Conservation (phyloP, 225 moss, liverwort and hornwort genomes). For the Pseudoscleropodium purum region DNA sequence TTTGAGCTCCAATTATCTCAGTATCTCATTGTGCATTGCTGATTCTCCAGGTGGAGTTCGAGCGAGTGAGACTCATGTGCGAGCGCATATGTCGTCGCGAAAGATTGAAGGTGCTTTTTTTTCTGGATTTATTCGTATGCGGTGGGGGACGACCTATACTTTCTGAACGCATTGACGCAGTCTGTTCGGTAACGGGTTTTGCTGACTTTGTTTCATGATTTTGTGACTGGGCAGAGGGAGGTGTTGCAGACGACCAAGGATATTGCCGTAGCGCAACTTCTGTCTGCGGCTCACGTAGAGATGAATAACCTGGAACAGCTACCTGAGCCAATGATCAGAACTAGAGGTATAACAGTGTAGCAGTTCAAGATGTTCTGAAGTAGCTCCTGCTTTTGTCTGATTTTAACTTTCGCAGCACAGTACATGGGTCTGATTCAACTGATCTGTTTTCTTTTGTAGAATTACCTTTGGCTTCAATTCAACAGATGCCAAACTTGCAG, state of each 20-base stretch:
- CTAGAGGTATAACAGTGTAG: constrained; percentile 6
- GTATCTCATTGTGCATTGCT: constrained; percentile 1
- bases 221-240: constrained; percentile 31
- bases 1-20: neutral
- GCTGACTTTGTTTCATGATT: constrained; percentile 1
- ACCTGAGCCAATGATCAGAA: constrained; percentile 7
- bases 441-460: constrained; percentile 13
- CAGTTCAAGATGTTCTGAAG: neutral
- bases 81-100: constrained; percentile 63
- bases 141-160: neutral
- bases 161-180: neutral
- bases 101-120: constrained; percentile 36
- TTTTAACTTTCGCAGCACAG: neutral
- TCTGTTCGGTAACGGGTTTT: neutral
- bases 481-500: constrained; percentile 12
- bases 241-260: constrained; percentile 43
- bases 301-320: constrained; percentile 31
- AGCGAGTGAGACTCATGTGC: constrained; percentile 60
- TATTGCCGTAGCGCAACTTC: constrained; percentile 20
- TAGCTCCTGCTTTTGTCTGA: neutral
- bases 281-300: constrained; percentile 27
- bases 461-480: constrained; percentile 29
- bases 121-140: neutral
- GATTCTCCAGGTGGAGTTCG: constrained; percentile 49
- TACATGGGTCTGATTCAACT: neutral